Base-by-base conservation (phyloP, 495 filamentous ascomycete genomes). In the Penicillium coffeae region DNA sequence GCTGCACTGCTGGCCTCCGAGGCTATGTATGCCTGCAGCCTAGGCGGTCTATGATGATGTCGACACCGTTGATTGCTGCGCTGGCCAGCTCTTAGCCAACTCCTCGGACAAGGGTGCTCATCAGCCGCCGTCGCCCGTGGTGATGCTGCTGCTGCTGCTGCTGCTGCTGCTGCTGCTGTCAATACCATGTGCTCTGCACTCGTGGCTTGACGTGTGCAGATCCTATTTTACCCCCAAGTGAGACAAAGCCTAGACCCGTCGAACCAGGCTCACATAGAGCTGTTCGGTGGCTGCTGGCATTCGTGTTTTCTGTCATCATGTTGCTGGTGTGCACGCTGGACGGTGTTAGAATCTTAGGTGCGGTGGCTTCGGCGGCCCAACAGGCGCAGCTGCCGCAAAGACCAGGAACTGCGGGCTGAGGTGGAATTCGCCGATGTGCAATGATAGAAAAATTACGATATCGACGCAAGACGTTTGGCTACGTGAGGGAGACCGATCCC, bases 61-160 rank as follows among this genome's bases (percentile, higher is more conserved):
- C 15, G 16, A 16, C 22, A 14, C 34, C 19, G 33, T 25, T 30
- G 25, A 10, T 30, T 38, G 47, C 44, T 49, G 38, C 44, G 47
- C 36, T 60, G 50, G 51, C 47, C 38, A 36, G 6, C 32, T 38
- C 19, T 42, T 12, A 15, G 19, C 47, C 44, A 45, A 46, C 13
- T 38, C 35, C 25, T 33, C 9, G 8, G 15, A 53, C 40, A 38
- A 48, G 35, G 38, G 22, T 47, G 22, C 21, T 2, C 18, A 41
- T 10, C 21, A 33, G 21, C 32, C 33, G 25, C 12, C 12, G 18
- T 34, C 14, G 34, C 12, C 16, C 16, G 16, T 19, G 40, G 19
- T 9, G 21, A 34, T 27, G 3, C 33, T 21, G 30, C 8, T 30
- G 25, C 25, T 10, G 4, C 25, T 30, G 25, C 10, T 30, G 25